Percentiles rank a stretch among this genome's conserved stretches.
phyloP scores from a whole-genome alignment of 2,329 filamentous ascomycete species.

The Xylaria sp. region DNA sequence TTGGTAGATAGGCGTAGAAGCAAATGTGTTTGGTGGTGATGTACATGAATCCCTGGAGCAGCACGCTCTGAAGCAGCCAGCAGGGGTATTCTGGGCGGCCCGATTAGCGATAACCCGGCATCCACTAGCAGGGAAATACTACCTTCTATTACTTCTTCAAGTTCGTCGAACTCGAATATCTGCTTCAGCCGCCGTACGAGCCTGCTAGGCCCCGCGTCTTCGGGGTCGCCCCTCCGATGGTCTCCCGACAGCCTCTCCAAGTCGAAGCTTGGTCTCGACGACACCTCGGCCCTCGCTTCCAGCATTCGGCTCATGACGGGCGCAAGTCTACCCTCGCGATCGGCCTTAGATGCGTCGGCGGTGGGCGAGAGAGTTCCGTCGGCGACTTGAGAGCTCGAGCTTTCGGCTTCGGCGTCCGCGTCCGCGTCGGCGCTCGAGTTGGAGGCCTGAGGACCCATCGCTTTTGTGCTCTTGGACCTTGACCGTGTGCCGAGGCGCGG shows the following conservation, averaged over 20 bases:
- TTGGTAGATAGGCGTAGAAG: slow-evolving; percentile 96
- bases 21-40: slow-evolving; percentile 91
- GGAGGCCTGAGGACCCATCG: slow-evolving; percentile 43
- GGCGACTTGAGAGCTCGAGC: slow-evolving; percentile 6
- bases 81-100: slow-evolving; percentile 76
- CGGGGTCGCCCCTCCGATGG: slow-evolving; percentile 37
- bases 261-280: slow-evolving; percentile 60
- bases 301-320: slow-evolving; percentile 80
- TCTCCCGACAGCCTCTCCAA: slow-evolving; percentile 51
- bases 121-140: slow-evolving; percentile 25
- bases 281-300: slow-evolving; percentile 69
- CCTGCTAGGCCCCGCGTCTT: slow-evolving; percentile 52
- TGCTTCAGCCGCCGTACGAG: slow-evolving; percentile 75
- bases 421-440: slow-evolving; percentile 35
- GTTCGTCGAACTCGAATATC: slow-evolving; percentile 80
- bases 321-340: slow-evolving; percentile 54
- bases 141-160: slow-evolving; percentile 84
- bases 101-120: slow-evolving; percentile 2
- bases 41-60: slow-evolving; percentile 95
- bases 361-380: slow-evolving; percentile 26
- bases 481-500: slow-evolving; percentile 47
- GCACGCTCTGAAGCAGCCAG: slow-evolving; percentile 87
- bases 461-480: slow-evolving; percentile 45
- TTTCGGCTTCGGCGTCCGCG: slow-evolving; percentile 30
- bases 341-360: slow-evolving; percentile 34